Conservation (phyloP, 2,329 filamentous ascomycete genomes). For the Furcasterigmium sp. region DNA sequence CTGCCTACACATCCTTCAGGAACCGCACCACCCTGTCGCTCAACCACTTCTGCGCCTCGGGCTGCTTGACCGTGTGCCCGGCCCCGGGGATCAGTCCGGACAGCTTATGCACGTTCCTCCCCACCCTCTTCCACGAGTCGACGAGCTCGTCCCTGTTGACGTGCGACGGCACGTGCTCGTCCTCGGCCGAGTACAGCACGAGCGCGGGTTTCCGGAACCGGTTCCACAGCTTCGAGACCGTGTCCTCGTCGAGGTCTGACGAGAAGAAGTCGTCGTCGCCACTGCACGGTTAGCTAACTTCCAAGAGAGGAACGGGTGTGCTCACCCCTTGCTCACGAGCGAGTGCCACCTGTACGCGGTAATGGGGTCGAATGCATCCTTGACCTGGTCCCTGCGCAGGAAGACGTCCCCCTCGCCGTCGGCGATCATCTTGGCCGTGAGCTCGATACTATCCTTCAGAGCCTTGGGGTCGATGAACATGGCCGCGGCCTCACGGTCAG, state of each 20-base stretch:
- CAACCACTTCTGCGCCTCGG: constrained; percentile 43
- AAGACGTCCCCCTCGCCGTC: constrained; percentile 52
- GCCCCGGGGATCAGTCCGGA: constrained; percentile 50
- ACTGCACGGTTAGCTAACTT: constrained; percentile 23
- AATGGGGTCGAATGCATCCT: constrained; percentile 27
- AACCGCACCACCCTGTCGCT: constrained; percentile 41
- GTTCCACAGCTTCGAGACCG: constrained; percentile 61
- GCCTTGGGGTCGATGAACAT: constrained; percentile 34
- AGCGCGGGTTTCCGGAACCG: constrained; percentile 54
- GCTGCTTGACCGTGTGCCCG: constrained; percentile 42
- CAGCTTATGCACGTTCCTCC: constrained; percentile 39
- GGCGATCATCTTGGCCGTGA: constrained; percentile 49
- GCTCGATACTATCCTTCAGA: constrained; percentile 37
- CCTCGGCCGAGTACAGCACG: constrained; percentile 59
- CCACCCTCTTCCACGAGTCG: constrained; percentile 47
- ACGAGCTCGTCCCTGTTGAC: constrained; percentile 56
- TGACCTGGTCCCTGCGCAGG: constrained; percentile 13
- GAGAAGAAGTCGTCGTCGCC: constrained; percentile 87
- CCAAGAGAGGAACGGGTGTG: constrained; percentile 4
- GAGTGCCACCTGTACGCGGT: constrained; percentile 49
- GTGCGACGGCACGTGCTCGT: constrained; percentile 56
- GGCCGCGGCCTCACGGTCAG: constrained; percentile 63
- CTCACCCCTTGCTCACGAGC: constrained; percentile 44
- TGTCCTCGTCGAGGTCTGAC: constrained; percentile 59
- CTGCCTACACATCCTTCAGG: no score